These are phyloP conservation scores for Boletus vinaceobasis DNA, from an alignment of 768 basidiomycete species.

Conservation along the genomic window DNA sequence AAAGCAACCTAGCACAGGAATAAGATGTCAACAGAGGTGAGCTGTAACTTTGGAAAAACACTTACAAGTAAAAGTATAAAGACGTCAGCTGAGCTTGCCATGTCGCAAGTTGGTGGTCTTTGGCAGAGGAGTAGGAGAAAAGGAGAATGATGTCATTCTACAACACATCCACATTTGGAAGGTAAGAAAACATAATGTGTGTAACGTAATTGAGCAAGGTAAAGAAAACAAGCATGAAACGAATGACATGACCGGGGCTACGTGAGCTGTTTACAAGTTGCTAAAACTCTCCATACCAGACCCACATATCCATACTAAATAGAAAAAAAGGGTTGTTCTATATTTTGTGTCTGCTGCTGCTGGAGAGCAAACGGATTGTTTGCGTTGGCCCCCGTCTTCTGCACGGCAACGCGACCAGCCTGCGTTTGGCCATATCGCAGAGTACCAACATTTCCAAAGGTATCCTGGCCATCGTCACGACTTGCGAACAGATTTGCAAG, in stretches of 20 bases:
- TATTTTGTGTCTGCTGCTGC: slow-evolving; percentile 52
- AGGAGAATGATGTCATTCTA: slow-evolving; percentile 23
- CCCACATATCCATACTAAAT: slow-evolving; percentile 40
- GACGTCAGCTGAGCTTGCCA: slow-evolving; percentile 13
- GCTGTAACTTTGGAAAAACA: rapidly evolving
- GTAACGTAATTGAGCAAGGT: neutral
- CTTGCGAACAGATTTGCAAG: slow-evolving; percentile 84
- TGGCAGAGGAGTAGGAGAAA: neutral
- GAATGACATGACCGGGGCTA: slow-evolving; percentile 1
- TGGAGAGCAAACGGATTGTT: slow-evolving; percentile 64
- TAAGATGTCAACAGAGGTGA: neutral
- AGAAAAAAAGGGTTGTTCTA: slow-evolving; percentile 80
- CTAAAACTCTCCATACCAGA: neutral
- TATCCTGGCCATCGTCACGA: slow-evolving; percentile 89
- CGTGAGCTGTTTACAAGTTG: slow-evolving; percentile 11
- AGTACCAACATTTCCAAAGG: slow-evolving; percentile 86
- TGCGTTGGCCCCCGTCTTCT: slow-evolving; percentile 44
- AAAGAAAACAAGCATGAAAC: slow-evolving; percentile 14
- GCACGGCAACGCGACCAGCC: slow-evolving; percentile 45
- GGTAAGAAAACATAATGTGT: neutral
- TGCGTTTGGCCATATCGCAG: slow-evolving; percentile 68
- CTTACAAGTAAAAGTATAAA: slow-evolving; percentile 12
- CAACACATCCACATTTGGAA: slow-evolving; percentile 18
- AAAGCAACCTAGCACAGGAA: slow-evolving; percentile 54
- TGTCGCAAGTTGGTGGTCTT: neutral